Evolutionary conservation across 495 filamentous ascomycete species (phyloP), one percentile per base, ranked within the genome.

Genomic region (Clohesyomyces aquaticus): DNA sequence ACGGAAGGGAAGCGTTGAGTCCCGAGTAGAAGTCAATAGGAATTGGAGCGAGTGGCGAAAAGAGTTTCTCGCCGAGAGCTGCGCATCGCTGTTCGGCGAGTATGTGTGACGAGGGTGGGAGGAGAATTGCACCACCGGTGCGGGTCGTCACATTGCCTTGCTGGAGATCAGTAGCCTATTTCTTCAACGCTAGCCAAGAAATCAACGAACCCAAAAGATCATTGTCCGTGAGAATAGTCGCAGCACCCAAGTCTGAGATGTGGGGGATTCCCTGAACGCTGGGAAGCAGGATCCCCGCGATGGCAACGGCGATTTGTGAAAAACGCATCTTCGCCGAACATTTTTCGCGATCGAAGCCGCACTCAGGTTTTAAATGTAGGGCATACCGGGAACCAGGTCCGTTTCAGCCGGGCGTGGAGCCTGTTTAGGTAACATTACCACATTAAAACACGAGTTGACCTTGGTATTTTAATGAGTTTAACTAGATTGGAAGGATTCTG

Each of bases 181-280:
- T 25, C 21, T 21, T 55, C 2, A 2, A 48, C 9, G 27, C 4
- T 11, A 11, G 4, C 19, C 32, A 12, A 2, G 18, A 19, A 45
- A 4, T 4, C 16, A n/a, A 59, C 55, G 8, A 9, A 59, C 55
- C 55, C 4, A 22, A n/a, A 19, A 59, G 55, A 48, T 59, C 55
- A 35, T 59, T 59, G 22, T 59, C 55, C 8, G 23, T 48, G 21
- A 59, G 23, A n/a, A 59, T 4, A 19, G 55, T 47, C 19, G 22
- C 55, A 46, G 55, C 41, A 12, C 55, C 55, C 1, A 59, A 23
- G 14, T 27, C 28, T 8, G n/a, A 10, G 4, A 59, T 21, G 32
- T 59, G 55, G 29, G 55, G 55, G 1, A 49, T 25, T 3, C 41
- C 43, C 3, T 19, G 10, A 49, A 16, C 8, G 21, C 23, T n/a